Evolutionary conservation across 306 rosid species (phyloP).

Genomic region (Pyrus betulifolia): DNA sequence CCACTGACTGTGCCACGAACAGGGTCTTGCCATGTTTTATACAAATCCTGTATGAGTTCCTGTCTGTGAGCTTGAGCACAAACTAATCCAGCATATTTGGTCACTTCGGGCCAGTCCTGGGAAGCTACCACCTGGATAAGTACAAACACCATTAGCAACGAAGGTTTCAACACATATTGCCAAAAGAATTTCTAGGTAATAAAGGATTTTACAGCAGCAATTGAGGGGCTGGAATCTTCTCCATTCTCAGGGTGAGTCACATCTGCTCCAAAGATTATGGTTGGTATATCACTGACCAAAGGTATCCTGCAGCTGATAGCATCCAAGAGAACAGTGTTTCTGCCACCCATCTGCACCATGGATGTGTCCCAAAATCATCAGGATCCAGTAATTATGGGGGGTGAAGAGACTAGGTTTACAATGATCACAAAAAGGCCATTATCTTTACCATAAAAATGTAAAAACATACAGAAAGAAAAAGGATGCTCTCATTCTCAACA

Average conservation of each 20-base stretch:
- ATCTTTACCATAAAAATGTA: neutral
- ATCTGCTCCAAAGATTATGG: slow-evolving; percentile 90
- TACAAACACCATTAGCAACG: slow-evolving; percentile 20
- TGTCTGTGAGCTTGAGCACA: slow-evolving; percentile 96
- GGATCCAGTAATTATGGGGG: neutral
- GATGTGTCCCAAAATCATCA: neutral
- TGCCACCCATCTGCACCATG: slow-evolving; percentile 83
- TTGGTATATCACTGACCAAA: slow-evolving; percentile 84
- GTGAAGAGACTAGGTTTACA: neutral
- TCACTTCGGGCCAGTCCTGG: slow-evolving; percentile 97
- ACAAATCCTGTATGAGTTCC: slow-evolving; percentile 86
- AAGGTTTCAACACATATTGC: neutral
- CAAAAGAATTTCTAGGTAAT: neutral
- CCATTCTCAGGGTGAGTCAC: slow-evolving; percentile 96
- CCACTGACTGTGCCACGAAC: slow-evolving; percentile 84
- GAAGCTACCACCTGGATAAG: slow-evolving; percentile 83
- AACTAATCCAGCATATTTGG: slow-evolving; percentile 86
- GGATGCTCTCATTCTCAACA: neutral
- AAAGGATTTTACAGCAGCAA: slow-evolving; percentile 64
- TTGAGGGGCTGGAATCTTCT: slow-evolving; percentile 89
- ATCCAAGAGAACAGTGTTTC: slow-evolving; percentile 90
- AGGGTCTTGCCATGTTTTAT: slow-evolving; percentile 93
- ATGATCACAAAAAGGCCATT: neutral
- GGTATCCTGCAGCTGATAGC: slow-evolving; percentile 95
- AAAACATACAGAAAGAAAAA: neutral